Evolutionary conservation across 805 yeast species (phyloP), one percentile per base, ranked within the genome.

Genomic region (Zygosaccharomyces bisporus): DNA sequence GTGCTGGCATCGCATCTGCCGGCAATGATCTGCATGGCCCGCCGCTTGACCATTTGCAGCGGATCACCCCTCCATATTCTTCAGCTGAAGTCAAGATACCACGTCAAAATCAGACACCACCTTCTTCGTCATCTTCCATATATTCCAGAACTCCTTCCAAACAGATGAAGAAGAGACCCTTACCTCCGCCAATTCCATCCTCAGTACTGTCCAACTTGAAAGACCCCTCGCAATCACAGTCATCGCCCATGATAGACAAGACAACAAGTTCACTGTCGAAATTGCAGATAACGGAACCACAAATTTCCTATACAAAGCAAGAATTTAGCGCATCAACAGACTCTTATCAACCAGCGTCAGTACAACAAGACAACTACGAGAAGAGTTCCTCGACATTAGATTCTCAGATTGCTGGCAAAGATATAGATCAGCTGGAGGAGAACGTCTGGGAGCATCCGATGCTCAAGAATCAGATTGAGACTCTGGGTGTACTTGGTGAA

Each of bases 401-500:
- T 13, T 30, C 25, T 10, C 12, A 7, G 29, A 20, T 27, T 3
- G 31, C 39, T 2, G 43, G 49, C 20, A 68, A 60, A 43, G 78
- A 72, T 45, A 72, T 80, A 17, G 75, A 73, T 39, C 77, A 78
- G 29, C 61, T 87, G 37, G 82, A 81, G 20, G 88, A 85, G 39
- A 79, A 77, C 12, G 88, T 81, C 41, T 90, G 97, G 96, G 75
- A 78, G 51, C 54, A 64, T 3, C 68, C 81, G 1, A 50, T 51
- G 32, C 72, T 77, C 43, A 63, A 70, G 21, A 77, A 78, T 39
- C 76, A 79, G 35, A 86, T 93, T 29, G 69, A 76, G 6, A 88
- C 86, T 43, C 51, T 90, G 30, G 81, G 80, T 16, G 74, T 78
- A 21, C 64, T 91, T 17, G 99, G 99, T 14, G 98, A 93, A 68